A percentile compares a stretch with the other conserved stretches of the same genome.
phyloP scores from a whole-genome alignment of 1,284 basidiomycete species.

The Puccinia triticina region DNA sequence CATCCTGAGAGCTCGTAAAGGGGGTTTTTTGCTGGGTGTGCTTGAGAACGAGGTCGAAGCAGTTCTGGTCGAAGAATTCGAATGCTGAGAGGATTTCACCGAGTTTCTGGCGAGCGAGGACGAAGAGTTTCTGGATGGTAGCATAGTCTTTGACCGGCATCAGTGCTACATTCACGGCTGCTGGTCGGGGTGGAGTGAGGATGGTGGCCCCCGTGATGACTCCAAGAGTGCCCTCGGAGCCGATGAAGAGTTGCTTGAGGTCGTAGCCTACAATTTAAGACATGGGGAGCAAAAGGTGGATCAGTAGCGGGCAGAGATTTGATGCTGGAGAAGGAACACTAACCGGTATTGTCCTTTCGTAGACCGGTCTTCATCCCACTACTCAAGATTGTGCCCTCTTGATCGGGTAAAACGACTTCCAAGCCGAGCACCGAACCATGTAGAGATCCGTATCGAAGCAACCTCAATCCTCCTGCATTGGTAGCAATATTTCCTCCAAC shows the following conservation, averaged over 20 bases:
- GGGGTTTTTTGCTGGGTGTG: conserved; percentile 68
- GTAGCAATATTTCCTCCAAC: conserved; percentile 98
- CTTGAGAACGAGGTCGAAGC: conserved; percentile 75
- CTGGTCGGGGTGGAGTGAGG: conserved; percentile 85
- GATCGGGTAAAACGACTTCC: conserved; percentile 93
- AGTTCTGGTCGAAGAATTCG: conserved; percentile 89
- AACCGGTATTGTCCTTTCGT: conserved; percentile 97
- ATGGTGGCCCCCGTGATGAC: conserved; percentile 95
- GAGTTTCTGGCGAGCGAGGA: conserved; percentile 69
- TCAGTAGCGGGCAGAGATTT: neutral
- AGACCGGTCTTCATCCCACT: conserved; percentile 65
- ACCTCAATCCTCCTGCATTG: conserved; percentile 91
- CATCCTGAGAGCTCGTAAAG: conserved; percentile 61
- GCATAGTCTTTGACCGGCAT: conserved; percentile 66
- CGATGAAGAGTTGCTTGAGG: conserved; percentile 97
- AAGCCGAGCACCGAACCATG: conserved; percentile 96
- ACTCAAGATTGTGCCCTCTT: conserved; percentile 77
- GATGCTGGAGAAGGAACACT: conserved; percentile 54
- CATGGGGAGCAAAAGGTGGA: neutral
- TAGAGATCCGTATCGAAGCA: conserved; percentile 91
- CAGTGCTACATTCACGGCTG: conserved; percentile 65
- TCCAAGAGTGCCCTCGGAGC: conserved; percentile 93
- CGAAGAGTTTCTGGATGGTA: conserved; percentile 65
- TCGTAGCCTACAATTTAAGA: conserved; percentile 75
- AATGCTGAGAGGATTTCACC: conserved; percentile 97